Percentiles rank a stretch among this genome's conserved stretches.
Conservation (phyloP, 495 filamentous ascomycete species). For the Aspergillus sclerotioniger region DNA sequence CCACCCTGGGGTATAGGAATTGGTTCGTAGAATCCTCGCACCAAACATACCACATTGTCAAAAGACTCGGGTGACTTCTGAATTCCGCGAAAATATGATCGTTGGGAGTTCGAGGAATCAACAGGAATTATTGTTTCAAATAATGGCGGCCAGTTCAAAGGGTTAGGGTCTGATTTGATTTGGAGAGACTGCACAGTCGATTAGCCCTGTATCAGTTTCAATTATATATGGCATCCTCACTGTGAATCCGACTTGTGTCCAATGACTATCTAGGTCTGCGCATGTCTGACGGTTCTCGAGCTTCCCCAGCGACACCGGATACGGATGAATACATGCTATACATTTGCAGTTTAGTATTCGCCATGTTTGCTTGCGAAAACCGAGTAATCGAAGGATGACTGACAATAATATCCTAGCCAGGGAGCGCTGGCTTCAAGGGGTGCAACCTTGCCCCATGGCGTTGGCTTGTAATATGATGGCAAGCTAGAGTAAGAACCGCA, state of each 20-base stretch:
- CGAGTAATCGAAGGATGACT: constrained; percentile 8
- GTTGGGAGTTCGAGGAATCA: neutral
- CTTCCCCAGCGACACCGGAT: constrained; percentile 12
- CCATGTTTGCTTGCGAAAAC: neutral
- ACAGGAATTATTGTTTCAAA: constrained; percentile 25
- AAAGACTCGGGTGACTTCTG: constrained; percentile 15
- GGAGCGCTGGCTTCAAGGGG: constrained; percentile 10
- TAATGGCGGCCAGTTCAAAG: constrained; percentile 26
- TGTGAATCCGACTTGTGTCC: constrained; percentile 21
- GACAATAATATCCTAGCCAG: constrained; percentile 43
- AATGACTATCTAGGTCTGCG: constrained; percentile 26
- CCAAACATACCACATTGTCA: constrained; percentile 9
- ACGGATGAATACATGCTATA: constrained; percentile 35
- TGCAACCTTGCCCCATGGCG: constrained; percentile 9
- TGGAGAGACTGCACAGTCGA: constrained; percentile 24
- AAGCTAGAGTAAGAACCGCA: constrained; percentile 23
- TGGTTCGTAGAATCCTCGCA: constrained; percentile 34
- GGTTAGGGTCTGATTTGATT: constrained; percentile 14
- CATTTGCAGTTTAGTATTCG: neutral
- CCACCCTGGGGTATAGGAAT: constrained; percentile 25
- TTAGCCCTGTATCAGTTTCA: neutral
- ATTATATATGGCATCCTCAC: constrained; percentile 12
- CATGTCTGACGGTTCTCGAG: constrained; percentile 28
- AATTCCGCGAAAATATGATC: constrained; percentile 26
- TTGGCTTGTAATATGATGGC: constrained; percentile 17